Conservation (phyloP, 2,329 filamentous ascomycete species). For the Eutypa lata region DNA sequence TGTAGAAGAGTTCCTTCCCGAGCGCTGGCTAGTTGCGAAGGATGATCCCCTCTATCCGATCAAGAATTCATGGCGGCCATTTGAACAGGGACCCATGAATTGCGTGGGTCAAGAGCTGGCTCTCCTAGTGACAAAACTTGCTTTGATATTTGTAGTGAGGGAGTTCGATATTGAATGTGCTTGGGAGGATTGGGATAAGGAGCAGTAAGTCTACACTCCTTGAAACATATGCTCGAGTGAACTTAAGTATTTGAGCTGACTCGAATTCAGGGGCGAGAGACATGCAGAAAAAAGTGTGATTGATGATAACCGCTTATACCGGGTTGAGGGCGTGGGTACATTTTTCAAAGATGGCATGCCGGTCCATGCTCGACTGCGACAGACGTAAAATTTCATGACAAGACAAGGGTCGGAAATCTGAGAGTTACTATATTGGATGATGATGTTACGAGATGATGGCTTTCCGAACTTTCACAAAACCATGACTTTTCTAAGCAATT, state of each 20-base stretch:
- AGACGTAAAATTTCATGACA: background rate
- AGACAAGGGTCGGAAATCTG: too few species aligned
- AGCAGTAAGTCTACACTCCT: background rate
- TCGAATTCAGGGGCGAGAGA: background rate
- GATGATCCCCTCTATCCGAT: constrained; percentile 17
- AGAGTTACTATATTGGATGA: too few species aligned
- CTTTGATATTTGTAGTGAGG: constrained; percentile 17
- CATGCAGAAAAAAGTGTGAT: background rate
- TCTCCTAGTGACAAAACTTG: constrained; percentile 22
- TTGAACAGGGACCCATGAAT: constrained; percentile 26
- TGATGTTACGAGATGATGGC: too few species aligned
- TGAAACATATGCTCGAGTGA: background rate
- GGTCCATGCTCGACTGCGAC: background rate
- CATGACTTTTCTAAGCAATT: too few species aligned
- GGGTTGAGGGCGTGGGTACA: background rate
- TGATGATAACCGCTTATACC: background rate
- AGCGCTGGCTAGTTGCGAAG: constrained; percentile 30
- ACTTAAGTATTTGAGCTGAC: background rate
- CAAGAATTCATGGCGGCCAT: constrained; percentile 27
- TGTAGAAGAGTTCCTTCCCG: constrained; percentile 32
- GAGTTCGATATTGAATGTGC: constrained; percentile 17
- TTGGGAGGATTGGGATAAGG: constrained; percentile 6
- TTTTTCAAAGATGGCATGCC: background rate
- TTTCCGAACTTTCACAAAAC: too few species aligned
- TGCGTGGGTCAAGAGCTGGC: constrained; percentile 30